phyloP scores from a whole-genome alignment of 331 rosid species.

The Rosa hybrid region DNA sequence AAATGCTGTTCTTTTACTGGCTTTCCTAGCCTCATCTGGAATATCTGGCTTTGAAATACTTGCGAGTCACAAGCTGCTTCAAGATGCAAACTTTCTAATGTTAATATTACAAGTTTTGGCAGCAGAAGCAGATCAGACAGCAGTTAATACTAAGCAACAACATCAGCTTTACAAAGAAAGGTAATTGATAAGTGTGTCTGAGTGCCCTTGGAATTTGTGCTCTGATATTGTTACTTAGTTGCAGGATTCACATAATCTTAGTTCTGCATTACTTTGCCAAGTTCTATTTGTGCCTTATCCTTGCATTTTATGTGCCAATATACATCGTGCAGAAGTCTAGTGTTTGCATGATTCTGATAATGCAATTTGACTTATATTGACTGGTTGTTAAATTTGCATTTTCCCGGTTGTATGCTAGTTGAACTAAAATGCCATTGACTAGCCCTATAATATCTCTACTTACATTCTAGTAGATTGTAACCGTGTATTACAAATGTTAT shows the following conservation, averaged over 20 bases:
- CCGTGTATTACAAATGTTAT: background rate
- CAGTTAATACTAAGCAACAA: conserved; percentile 26
- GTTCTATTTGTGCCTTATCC: background rate
- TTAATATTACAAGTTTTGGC: conserved; percentile 68
- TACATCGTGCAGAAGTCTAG: background rate
- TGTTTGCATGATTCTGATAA: background rate
- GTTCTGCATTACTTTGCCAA: background rate
- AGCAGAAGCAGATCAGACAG: conserved; percentile 56
- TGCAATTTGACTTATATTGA: background rate
- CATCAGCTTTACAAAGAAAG: conserved; percentile 65
- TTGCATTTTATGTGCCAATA: too few relatives aligned
- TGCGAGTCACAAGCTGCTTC: conserved; percentile 45
- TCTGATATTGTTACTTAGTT: background rate
- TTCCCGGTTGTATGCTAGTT: background rate
- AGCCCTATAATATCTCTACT: background rate
- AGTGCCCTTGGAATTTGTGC: background rate
- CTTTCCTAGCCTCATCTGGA: conserved; percentile 89
- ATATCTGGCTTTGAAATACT: conserved; percentile 78
- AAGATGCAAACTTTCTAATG: conserved; percentile 59
- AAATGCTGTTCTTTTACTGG: conserved; percentile 67
- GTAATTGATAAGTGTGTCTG: conserved; percentile 38
- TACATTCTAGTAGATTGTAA: background rate
- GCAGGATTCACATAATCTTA: background rate
- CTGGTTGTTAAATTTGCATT: background rate
- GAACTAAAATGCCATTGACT: background rate